Evolutionary conservation across 176 grass and related monocot species (phyloP).

Genomic region (Tillandsia fasciculata): DNA sequence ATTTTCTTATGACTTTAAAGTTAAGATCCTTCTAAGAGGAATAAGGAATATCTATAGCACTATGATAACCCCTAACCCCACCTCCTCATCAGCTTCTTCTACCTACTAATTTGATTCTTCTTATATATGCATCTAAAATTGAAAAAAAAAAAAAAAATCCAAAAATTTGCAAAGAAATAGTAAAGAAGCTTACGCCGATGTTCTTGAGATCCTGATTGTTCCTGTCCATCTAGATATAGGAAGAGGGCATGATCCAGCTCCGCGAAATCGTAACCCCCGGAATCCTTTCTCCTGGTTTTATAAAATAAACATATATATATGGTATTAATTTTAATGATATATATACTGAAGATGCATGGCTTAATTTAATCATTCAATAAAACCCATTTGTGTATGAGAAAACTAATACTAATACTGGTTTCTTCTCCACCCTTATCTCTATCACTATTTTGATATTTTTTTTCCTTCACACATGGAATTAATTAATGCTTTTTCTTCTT

Average conservation of each 20-base stretch:
- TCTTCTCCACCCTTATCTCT: neutral
- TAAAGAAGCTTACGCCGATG: slow-evolving; percentile 22
- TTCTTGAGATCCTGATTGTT: slow-evolving; percentile 40
- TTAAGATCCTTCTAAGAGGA: neutral
- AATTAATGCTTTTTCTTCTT: neutral
- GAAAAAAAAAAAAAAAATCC: neutral
- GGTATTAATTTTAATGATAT: neutral
- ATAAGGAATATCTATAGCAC: neutral
- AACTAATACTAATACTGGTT: neutral
- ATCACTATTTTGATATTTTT: neutral
- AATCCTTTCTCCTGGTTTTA: slow-evolving; percentile 39
- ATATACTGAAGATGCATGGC: neutral
- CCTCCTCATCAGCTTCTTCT: neutral
- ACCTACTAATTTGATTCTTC: neutral
- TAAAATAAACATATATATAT: neutral
- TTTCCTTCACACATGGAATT: neutral
- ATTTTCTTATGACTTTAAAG: too few species aligned
- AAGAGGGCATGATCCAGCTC: slow-evolving; percentile 53
- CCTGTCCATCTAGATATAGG: slow-evolving; percentile 46
- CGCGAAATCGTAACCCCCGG: slow-evolving; percentile 39
- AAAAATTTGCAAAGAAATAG: slow-evolving; percentile 3
- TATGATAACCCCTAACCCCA: neutral
- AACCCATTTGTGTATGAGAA: neutral
- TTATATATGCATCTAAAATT: neutral
- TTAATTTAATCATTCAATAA: neutral